Conservation (phyloP, 768 basidiomycete genomes). For the Sarcodon aspratus region DNA sequence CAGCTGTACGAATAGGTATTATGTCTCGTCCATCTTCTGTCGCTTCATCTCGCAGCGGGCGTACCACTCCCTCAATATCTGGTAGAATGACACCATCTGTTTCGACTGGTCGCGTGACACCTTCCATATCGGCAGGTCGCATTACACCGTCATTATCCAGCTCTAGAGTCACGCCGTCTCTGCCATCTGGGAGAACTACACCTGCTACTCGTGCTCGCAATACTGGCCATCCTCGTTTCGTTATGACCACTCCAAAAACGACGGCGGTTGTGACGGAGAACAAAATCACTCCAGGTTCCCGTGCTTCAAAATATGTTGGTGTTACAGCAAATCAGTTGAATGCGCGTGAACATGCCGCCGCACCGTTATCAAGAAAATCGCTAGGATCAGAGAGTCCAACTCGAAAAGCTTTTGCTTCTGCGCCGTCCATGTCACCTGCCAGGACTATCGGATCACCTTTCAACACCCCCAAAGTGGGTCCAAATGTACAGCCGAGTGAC, state of each 20-base stretch:
- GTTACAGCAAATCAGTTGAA: conserved; percentile 79
- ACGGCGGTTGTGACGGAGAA: conserved; percentile 13
- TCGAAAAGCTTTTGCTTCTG: conserved; percentile 8
- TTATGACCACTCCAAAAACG: conserved; percentile 15
- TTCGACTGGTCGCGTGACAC: conserved; percentile 41
- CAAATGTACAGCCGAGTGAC: conserved; percentile 23
- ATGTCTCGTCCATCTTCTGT: conserved; percentile 64
- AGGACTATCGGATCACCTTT: conserved; percentile 42
- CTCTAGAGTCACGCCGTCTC: conserved; percentile 32
- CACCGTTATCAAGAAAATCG: conserved; percentile 9
- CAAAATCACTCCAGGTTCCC: conserved; percentile 68
- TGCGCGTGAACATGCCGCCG: conserved; percentile 23
- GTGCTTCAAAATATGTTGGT: conserved; percentile 75
- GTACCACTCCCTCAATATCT: conserved; percentile 30
- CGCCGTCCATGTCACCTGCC: conserved; percentile 19
- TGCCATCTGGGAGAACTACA: conserved; percentile 36
- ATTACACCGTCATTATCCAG: conserved; percentile 19
- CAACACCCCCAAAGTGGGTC: conserved; percentile 52
- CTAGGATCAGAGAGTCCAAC: conserved; percentile 11
- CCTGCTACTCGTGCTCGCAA: conserved; percentile 19
- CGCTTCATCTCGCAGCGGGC: conserved; percentile 51
- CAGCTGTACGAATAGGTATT: conserved; percentile 50
- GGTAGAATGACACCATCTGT: conserved; percentile 35
- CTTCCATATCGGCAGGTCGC: conserved; percentile 38
- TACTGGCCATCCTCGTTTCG: conserved; percentile 8